phyloP scores from a whole-genome alignment of 2,329 filamentous ascomycete genomes.

The Aspergillus quadricinctus region DNA sequence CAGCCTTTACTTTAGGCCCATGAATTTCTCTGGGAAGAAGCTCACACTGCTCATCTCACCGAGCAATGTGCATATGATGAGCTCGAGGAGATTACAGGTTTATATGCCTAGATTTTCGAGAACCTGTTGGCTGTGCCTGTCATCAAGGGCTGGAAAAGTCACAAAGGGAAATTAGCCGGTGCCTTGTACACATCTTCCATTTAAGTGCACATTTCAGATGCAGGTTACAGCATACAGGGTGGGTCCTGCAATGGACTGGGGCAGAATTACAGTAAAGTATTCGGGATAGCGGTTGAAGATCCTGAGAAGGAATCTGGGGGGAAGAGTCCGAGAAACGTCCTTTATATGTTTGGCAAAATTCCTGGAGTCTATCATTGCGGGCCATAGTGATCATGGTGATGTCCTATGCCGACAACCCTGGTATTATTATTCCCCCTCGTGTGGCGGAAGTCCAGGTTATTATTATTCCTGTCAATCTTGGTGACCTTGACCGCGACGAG shows the following conservation, averaged over 20 bases:
- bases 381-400: conserved; percentile 99
- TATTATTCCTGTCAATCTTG: conserved; percentile 88
- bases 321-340: conserved; percentile 60
- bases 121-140: conserved; percentile 91
- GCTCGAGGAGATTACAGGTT: conserved; percentile 87
- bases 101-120: conserved; percentile 89
- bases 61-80: conserved; percentile 77
- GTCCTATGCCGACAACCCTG: conserved; percentile 94
- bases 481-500: conserved; percentile 75
- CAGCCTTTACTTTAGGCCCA: too few species aligned
- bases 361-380: conserved; percentile 95
- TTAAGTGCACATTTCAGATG: conserved; percentile 93
- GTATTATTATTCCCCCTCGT: conserved; percentile 88
- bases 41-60: conserved; percentile 84
- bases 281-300: conserved; percentile 95
- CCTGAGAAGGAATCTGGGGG: conserved; percentile 65
- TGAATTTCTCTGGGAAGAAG: conserved; percentile 98
- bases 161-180: conserved; percentile 97
- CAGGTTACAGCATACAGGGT: conserved; percentile 93
- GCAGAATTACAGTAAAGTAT: conserved; percentile 99
- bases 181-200: conserved; percentile 95
- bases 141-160: conserved; percentile 88
- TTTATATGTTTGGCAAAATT: conserved; percentile 95
- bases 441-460: conserved; percentile 82
- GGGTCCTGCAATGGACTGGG: conserved; percentile 91